Base-by-base conservation (phyloP, 169 alveolate genomes). In the Eimeria tenella region DNA sequence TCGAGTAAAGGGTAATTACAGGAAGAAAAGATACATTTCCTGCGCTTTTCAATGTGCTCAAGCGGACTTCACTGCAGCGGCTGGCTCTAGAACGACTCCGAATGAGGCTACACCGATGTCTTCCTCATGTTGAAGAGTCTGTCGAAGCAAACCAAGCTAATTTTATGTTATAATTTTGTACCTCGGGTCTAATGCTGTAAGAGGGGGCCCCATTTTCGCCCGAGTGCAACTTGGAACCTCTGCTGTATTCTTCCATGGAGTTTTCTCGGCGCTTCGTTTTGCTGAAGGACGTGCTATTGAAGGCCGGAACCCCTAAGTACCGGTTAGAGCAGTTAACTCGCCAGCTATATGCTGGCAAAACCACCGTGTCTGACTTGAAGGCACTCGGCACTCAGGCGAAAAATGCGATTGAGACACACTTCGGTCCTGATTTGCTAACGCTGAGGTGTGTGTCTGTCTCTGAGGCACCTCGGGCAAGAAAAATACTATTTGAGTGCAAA, bases 401-500 rank as follows among this genome's bases (percentile, higher is more conserved):
- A 83, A 56, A 62, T 5, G 77, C 91, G 31, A 62, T 83, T 77
- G 91, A 83, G 91, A 62, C 60, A 49, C n/a, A 83, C 31, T 60
- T 83, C 23, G 91, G 91, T n/a, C 77, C 91, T 7, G 53, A 83
- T 42, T 31, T 83, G 79, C 79, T 83, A 83, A 83, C 91, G 6
- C 49, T 83, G 9, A 83, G 58, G 2, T 62, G 91, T 17, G 53
- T 56, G 5, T 60, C 91, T 25, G 15, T 23, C 9, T 10, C 91
- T 9, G 79, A 31, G 11, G 91, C 91, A 4, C 91, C 91, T 23
- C 25, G 62, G 79, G 98, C 98, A 21, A 93, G 93, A 70, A 97
- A 97, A 93, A 95, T 97, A 63, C 95, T 97, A 31, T 96, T 97
- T 89, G 96, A 96, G 77, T 94, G 97, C 93, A 90, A 93, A 25